Evolutionary conservation across 208 protist genomes (phyloP).

Genomic region (Acanthamoeba castellanii): DNA sequence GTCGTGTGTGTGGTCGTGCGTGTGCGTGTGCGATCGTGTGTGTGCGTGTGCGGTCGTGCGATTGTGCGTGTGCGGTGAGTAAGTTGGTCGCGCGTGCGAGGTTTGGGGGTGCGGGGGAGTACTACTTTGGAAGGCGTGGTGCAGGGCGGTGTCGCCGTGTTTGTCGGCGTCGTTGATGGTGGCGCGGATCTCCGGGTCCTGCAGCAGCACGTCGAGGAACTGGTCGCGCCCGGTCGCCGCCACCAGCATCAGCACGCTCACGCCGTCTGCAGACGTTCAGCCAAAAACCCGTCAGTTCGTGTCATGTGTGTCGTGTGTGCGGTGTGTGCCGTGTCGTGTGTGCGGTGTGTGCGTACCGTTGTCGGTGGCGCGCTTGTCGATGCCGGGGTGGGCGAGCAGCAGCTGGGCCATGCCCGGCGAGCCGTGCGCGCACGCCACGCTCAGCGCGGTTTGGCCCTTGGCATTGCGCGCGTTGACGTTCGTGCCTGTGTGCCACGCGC

Average conservation of each 20-base stretch:
- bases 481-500: not conserved
- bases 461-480: slow-evolving; percentile 9
- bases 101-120: not conserved
- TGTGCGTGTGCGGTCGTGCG: too few relatives aligned
- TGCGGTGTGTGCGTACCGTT: slow-evolving; percentile 4
- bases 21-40: too few relatives aligned
- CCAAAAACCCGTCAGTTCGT: not conserved
- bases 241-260: slow-evolving; percentile 6
- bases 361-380: not conserved
- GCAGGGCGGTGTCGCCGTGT: slow-evolving; percentile 5
- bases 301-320: not conserved
- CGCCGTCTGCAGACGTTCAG: not conserved
- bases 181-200: not conserved
- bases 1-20: too few relatives aligned
- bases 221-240: slow-evolving; percentile 13
- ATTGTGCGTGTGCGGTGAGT: not conserved
- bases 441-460: not conserved
- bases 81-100: not conserved
- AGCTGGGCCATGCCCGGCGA: not conserved
- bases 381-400: not conserved
- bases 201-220: not conserved
- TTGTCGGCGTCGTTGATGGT: slow-evolving; percentile 27
- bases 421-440: slow-evolving; percentile 9
- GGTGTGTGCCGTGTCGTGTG: not conserved
- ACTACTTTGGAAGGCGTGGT: slow-evolving; percentile 50